These are phyloP conservation scores for Huntiella omanensis DNA, from an alignment of 2,329 filamentous ascomycete species.

Conservation along the genomic window DNA sequence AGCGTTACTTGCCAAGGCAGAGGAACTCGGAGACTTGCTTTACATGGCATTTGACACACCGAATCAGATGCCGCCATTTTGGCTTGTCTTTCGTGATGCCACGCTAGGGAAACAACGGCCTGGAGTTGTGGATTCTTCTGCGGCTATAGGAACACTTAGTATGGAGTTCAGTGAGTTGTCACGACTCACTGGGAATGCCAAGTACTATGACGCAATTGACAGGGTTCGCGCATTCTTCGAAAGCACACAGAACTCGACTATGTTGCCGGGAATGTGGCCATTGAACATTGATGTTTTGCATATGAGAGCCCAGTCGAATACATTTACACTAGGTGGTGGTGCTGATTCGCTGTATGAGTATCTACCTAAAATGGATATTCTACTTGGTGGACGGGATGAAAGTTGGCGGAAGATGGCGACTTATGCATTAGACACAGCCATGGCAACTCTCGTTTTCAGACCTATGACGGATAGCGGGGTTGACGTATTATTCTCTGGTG, in stretches of 20 bases:
- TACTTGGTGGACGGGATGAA: conserved; percentile 43
- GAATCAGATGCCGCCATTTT: conserved; percentile 28
- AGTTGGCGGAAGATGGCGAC: conserved; percentile 48
- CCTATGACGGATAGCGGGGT: conserved; percentile 43
- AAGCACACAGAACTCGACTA: conserved; percentile 45
- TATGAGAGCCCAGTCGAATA: conserved; percentile 19
- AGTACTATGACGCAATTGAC: conserved; percentile 42
- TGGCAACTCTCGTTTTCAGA: conserved; percentile 46
- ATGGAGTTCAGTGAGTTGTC: conserved; percentile 59
- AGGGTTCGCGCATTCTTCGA: conserved; percentile 55
- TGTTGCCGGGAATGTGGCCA: conserved; percentile 63
- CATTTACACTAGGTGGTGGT: conserved; percentile 33
- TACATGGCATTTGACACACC: conserved; percentile 36
- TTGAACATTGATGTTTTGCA: conserved; percentile 32
- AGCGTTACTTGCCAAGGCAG: conserved; percentile 28
- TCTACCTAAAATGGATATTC: conserved; percentile 40
- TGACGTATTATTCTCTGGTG: conserved; percentile 44
- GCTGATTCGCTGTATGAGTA: conserved; percentile 42
- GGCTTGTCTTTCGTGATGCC: conserved; percentile 26
- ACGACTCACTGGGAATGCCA: conserved; percentile 51
- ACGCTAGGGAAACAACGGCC: conserved; percentile 26
- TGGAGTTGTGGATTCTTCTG: conserved; percentile 30
- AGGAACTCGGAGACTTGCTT: conserved; percentile 35
- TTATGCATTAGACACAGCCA: conserved; percentile 37
- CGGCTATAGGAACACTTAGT: conserved; percentile 42